These are phyloP conservation scores for maize (Zea mays) DNA, from an alignment of 176 grass and related monocot species.

Conservation along the genomic window Zm-B73-REFERENCE-NAM-5.0 NC_050100.1:167515501-167516000, in stretches of 20 bases:
- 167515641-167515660: constrained; percentile 60
- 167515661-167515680: constrained; percentile 47
- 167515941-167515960: constrained; percentile 68
- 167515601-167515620: not conserved
- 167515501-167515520: too few species aligned
- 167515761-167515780: constrained; percentile 50
- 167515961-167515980: constrained; percentile 58
- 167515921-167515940: not conserved
- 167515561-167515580: too few species aligned
- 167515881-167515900: not conserved
- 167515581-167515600: too few species aligned
- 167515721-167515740: constrained; percentile 35
- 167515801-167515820: constrained; percentile 55
- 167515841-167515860: not conserved
- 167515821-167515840: constrained; percentile 54
- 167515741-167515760: constrained; percentile 55
- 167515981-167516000: constrained; percentile 53
- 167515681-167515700: constrained; percentile 62
- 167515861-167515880: not conserved
- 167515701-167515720: constrained; percentile 49
- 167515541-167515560: too few species aligned
- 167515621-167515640: constrained; percentile 34
- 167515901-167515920: too few species aligned
- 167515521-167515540: too few species aligned
- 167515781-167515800: constrained; percentile 39